A percentile compares a stretch with the other conserved stretches of the same genome.
Evolutionary conservation across 495 filamentous ascomycete species (phyloP).

Genomic region (Trichoderma asperelloides): DNA sequence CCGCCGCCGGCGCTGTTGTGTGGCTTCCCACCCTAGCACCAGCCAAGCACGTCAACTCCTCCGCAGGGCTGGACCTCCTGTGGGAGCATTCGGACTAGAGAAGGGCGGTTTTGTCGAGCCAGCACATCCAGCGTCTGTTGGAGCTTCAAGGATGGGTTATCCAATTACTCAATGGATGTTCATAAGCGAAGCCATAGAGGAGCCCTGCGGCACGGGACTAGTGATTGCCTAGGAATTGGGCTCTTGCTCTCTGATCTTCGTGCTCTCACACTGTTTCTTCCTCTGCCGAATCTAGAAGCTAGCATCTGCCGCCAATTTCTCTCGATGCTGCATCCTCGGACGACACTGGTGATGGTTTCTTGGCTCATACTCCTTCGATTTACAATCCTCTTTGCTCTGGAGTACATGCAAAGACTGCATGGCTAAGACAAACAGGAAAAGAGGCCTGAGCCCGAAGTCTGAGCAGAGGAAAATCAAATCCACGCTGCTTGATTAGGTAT

Average conservation of each 20-base stretch:
- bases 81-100: neutral
- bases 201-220: neutral
- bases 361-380: neutral
- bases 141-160: neutral
- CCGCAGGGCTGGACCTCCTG: slow-evolving; percentile 5
- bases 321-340: neutral
- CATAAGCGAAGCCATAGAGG: slow-evolving; percentile 3
- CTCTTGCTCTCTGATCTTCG: neutral
- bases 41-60: slow-evolving; percentile 1
- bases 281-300: neutral
- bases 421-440: neutral
- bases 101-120: neutral
- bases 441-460: neutral
- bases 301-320: neutral
- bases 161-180: slow-evolving; percentile 1
- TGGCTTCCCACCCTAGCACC: slow-evolving; percentile 5
- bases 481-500: neutral
- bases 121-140: slow-evolving; percentile 2
- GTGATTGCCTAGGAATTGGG: neutral
- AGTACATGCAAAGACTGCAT: neutral
- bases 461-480: neutral
- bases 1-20: slow-evolving; percentile 6
- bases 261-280: neutral
- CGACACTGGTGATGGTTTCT: neutral
- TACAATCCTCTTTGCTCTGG: neutral